These are phyloP conservation scores for Ceriops decandra DNA, from an alignment of 345 rosid genomes.

Conservation along the genomic window DNA sequence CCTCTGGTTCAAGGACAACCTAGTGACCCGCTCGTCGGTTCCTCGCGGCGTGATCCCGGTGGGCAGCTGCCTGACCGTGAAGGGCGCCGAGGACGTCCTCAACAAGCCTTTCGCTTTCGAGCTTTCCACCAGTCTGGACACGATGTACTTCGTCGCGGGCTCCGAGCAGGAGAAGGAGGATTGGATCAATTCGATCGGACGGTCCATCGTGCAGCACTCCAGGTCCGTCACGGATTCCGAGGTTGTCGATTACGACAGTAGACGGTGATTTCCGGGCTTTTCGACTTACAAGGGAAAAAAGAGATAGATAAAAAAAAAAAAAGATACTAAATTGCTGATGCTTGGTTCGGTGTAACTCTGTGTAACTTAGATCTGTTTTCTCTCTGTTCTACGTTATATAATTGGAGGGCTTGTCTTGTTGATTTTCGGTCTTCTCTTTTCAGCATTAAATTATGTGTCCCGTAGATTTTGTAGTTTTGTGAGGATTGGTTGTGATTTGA, in stretches of 20 bases:
- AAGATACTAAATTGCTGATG: not conserved
- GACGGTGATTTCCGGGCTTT: constrained; percentile 4
- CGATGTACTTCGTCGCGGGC: constrained; percentile 31
- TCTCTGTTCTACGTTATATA: not conserved
- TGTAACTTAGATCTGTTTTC: constrained; percentile 2
- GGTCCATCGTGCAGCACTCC: constrained; percentile 30
- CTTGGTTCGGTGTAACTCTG: not conserved
- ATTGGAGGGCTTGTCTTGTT: not conserved
- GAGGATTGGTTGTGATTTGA: no score
- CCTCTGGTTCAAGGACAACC: constrained; percentile 31
- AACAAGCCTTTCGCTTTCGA: constrained; percentile 33
- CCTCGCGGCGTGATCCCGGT: constrained; percentile 31
- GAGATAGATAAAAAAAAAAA: no score
- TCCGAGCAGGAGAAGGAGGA: constrained; percentile 35
- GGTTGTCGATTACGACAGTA: constrained; percentile 30
- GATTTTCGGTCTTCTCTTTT: not conserved
- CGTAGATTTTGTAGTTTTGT: not conserved
- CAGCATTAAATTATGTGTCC: not conserved
- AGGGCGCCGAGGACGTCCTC: constrained; percentile 32
- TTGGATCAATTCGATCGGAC: constrained; percentile 35
- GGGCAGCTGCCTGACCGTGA: constrained; percentile 28
- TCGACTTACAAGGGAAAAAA: not conserved
- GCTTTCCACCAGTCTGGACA: constrained; percentile 29
- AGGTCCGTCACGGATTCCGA: constrained; percentile 34
- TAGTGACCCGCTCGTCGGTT: constrained; percentile 18